Base-by-base conservation (phyloP, 2,329 filamentous ascomycete genomes). In the Aspergillus piperis region DNA sequence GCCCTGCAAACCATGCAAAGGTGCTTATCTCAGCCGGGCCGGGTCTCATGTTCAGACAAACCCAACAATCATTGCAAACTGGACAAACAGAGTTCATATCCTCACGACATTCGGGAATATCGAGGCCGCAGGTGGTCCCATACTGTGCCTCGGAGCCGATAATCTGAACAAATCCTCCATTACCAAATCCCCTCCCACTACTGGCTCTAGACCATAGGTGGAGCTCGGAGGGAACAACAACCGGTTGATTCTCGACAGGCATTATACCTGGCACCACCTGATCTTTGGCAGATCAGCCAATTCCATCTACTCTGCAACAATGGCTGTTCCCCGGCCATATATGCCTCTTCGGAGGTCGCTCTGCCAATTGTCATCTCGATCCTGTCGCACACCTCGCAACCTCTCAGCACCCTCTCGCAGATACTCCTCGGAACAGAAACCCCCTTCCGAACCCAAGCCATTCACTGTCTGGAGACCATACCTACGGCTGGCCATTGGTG, bases 401-500 rank as follows among this genome's bases (percentile, higher is more conserved):
- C 54, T 65, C 44, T 61, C 65, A n/a, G 56, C 49, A 11, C 63
- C 68, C 7, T 62, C 68, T 48, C 68, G 72, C 44, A 68, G 67
- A 44, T 73, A 71, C 58, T 69, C 68, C 3, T 67, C 71, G 8
- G 64, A 64, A 41, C 62, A 70, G 36, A 66, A 63, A 19, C 54
- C 66, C 5, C 62, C 32, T 36, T 15, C 54, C 17, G 61, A 68
- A 44, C 62, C 66, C 11, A 64, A 72, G 57, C 63, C 70, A 19
- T 74, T 75, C 52, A 73, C 71, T 17, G 78, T 82, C 41, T 77
- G 74, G 71, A 70, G 75, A 53, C 81, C 81, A 8, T 82, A 81
- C 64, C 72, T 81, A 41, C 78, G 80, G 58, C 73, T 84, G 21
- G 76, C 78, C 7, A 65, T 83, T 62, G 82, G 82, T 11, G 68